Evolutionary conservation across 306 rosid species (phyloP), one percentile per base, ranked within the genome.

Genomic region (Quercus cerris): DNA sequence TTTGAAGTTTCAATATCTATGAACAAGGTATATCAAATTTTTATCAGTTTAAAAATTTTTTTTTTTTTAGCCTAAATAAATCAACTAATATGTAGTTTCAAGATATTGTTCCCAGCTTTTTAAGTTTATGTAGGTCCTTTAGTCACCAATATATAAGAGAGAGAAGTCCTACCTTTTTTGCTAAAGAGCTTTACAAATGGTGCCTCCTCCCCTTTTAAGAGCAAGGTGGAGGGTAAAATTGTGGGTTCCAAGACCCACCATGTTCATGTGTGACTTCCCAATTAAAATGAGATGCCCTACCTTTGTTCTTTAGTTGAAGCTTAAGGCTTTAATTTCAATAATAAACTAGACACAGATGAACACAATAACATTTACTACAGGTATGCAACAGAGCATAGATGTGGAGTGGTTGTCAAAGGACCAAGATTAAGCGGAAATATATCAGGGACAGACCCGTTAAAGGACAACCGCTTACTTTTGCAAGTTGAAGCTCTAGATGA

Each of bases 361-460:
- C 44, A 20, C 30, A 35, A 56, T 27, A 44, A 28, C 22, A 33
- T 85, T 70, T 83, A 62, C 49, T 75, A 54, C 74, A 94, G 98
- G 89, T 95, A 95, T 88, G 99, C 99, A 70, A 95, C 98, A 30
- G 99, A 93, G 81, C 98, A 95, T 87, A 93, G 99, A 85, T 93
- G 98, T 86, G 99, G 98, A 63, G 98, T 93, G 83, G 99, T 93
- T 51, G 97, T 91, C 44, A 93, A 93, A 87, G 97, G 99, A 79
- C 97, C 98, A 80, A 89, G 74, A 67, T 80, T 95, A 82, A 93
- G 98, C 64, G 98, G 99, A 81, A 95, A 95, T 75, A 93, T 95
- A 83, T 95, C 99, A 5, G 99, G 98, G 83, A 91, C 99, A 51
- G 94, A 95, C 78, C 98, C 97, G 1, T 85, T 95, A 78, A 93